Percentiles rank a stretch among this genome's conserved stretches.
Conservation (phyloP, 768 basidiomycete species). For the Piloderma croceum region DNA sequence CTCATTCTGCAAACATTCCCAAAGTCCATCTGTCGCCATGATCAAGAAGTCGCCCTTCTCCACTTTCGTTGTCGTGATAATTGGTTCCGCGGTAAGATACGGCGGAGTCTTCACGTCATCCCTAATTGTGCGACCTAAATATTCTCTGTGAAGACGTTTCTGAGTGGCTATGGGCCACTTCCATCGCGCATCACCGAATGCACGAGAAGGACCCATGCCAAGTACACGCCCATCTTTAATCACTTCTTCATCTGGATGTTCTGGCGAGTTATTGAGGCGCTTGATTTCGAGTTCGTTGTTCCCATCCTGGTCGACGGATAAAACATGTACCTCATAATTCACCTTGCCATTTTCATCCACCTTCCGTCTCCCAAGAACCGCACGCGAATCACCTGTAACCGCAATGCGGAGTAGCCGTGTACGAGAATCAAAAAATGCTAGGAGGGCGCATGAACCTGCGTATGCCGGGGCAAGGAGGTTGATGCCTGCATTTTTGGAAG, state of each 20-base stretch:
- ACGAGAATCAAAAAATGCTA: constrained; percentile 34
- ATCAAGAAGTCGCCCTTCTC: constrained; percentile 49
- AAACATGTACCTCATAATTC: constrained; percentile 33
- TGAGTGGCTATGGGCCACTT: constrained; percentile 40
- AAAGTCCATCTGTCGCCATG: constrained; percentile 47
- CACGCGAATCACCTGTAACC: constrained; percentile 37
- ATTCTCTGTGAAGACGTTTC: constrained; percentile 28
- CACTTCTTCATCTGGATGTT: constrained; percentile 27
- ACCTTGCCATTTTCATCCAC: constrained; percentile 19
- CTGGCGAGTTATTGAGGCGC: constrained; percentile 24
- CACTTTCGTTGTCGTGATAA: constrained; percentile 38
- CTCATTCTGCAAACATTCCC: constrained; percentile 48
- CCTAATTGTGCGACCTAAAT: constrained; percentile 29
- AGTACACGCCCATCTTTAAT: constrained; percentile 27
- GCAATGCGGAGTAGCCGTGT: constrained; percentile 31
- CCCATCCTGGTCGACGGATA: constrained; percentile 35
- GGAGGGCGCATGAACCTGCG: constrained; percentile 30
- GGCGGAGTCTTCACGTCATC: constrained; percentile 37
- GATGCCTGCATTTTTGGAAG: constrained; percentile 17
- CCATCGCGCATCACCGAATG: constrained; percentile 38
- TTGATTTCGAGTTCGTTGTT: constrained; percentile 27
- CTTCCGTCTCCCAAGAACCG: constrained; percentile 33
- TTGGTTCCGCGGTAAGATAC: constrained; percentile 48
- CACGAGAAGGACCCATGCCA: constrained; percentile 31
- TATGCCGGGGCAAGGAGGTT: constrained; percentile 27